Evolutionary conservation across 306 rosid species (phyloP).

Genomic region (apple (Malus domestica)): ASM211411v1 NC_041805.1:8715001-8715500

Average conservation of each 20-base stretch:
- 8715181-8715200: too few relatives aligned
- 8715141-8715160: too few relatives aligned
- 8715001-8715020: fast-evolving
- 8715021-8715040: too few relatives aligned
- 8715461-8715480: neutral
- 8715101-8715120: neutral
- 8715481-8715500: neutral
- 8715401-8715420: neutral
- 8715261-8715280: too few relatives aligned
- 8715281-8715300: too few relatives aligned
- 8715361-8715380: neutral
- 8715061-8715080: too few relatives aligned
- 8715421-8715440: neutral
- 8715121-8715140: too few relatives aligned
- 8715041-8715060: too few relatives aligned
- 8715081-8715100: neutral
- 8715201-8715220: too few relatives aligned
- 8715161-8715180: too few relatives aligned
- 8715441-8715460: neutral
- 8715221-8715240: too few relatives aligned
- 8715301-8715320: neutral
- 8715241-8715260: too few relatives aligned
- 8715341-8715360: neutral
- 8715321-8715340: neutral
- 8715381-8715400: neutral